Evolutionary conservation across 345 rosid species (phyloP), one percentile per base, ranked within the genome.

Genomic region (Syzygium oleosum): DNA sequence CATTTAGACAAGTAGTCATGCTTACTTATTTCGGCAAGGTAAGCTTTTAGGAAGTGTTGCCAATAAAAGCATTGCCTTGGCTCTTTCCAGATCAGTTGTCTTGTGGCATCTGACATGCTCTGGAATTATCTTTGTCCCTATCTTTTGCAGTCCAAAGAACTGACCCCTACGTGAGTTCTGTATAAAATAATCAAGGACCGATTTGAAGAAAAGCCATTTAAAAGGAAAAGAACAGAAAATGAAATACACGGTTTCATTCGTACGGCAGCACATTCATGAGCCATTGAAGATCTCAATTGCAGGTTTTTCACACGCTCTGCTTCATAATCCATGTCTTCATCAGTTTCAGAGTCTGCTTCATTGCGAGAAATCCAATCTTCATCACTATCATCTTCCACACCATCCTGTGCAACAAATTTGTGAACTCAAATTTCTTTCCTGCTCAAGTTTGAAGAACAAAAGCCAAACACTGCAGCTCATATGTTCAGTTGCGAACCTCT

Each of bases 21-120:
- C 95, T 68, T 92, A 94, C 98, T 92, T 97, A 87, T 89, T 93
- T 89, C 99, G 94, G 90, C 99, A 95, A 89, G 99, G 99, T 86
- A 92, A 93, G 87, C 94, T 93, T 92, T 96, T 97, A 29, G 99
- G 99, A 88, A 95, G 88, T 73, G 98, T 92, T 34, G 98, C 98
- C 92, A 96, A 90, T 91, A 96, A 87, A 91, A 97, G 94, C 84
- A 94, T 91, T 52, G 96, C 94, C 91, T 97, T 97, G 38, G 99
- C 99, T 85, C 92, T 97, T 86, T 97, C 99, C 10, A 97, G 92
- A 85, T 96, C 98, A 88, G 96, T 96, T 89, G 92, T 94, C 89
- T 94, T 96, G 91, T 94, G 99, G 89, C 93, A 94, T 89, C 99
- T 92, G 63, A 95, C 96, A 90, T 96, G 97, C 90, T 94, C 96